Base-by-base conservation (phyloP, 805 yeast species). In the Saccharomyces jurei region DNA sequence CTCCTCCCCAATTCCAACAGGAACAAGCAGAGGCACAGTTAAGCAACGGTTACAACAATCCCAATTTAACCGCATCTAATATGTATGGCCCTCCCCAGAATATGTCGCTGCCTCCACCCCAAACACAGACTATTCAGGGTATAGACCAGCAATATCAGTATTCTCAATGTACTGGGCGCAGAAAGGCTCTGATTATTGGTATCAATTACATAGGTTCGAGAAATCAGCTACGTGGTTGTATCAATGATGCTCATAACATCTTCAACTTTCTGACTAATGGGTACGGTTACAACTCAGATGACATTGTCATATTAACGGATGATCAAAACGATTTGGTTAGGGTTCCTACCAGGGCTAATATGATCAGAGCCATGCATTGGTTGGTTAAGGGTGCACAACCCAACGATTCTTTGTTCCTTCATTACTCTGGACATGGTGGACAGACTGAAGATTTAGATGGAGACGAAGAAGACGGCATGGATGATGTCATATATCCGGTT, bases 401-500 rank as follows among this genome's bases (percentile, higher is more conserved):
- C 14, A 87, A 88, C 61, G 96, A 88, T 70, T 80, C 89, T 8
- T 69, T 88, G 50, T 83, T 89, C 61, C 81, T 89, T 77, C 96
- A 89, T 67, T 88, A 84, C 66, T 86, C 94, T 0, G 94, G 96
- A 6, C 96, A 89, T 65, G 96, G 96, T 30, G 89, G 94, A 1
- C 86, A 83, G 63, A 80, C 82, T 4, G 70, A 74, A 49, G 96
- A 88, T 67, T 64, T 72, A 32, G 81, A 83, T 62, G 89, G 89
- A 26, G 94, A 86, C 63, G 92, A 86, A 63, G 87, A 78, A 21
- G 87, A 83, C 61, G 89, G 89, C 0, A 77, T 73, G 63, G 91
- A 86, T 68, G 88, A 84, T 63, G 82, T 81, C 4, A 82, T 86
- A 54, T 85, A 84, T 58, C 91, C 92, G 0, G 77, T 86, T 28